These are phyloP conservation scores for Orbilia brochopaga DNA, from an alignment of 2,329 filamentous ascomycete species.

Conservation along the genomic window DNA sequence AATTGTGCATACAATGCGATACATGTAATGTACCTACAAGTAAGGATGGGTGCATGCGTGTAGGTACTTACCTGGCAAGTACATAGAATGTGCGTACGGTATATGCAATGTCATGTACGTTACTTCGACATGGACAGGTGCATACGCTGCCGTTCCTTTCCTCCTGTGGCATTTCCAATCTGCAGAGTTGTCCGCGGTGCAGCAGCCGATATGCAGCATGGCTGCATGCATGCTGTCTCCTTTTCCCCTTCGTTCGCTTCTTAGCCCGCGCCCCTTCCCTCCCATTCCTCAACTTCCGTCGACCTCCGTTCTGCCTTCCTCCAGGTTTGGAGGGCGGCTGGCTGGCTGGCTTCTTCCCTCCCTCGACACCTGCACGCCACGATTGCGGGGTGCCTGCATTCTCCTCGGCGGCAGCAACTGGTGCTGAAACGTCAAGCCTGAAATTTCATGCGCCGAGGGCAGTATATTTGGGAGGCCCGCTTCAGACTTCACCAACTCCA, in stretches of 20 bases:
- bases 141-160: neutral
- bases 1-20: no score
- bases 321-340: neutral
- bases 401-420: slow-evolving; percentile 5
- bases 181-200: neutral
- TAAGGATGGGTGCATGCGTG: neutral
- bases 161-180: no score
- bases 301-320: neutral
- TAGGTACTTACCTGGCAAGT: neutral
- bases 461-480: neutral
- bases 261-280: neutral
- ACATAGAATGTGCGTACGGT: neutral
- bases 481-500: neutral
- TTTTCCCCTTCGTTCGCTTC: neutral
- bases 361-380: slow-evolving; percentile 29
- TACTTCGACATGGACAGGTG: neutral
- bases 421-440: slow-evolving; percentile 36
- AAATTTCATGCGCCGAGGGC: neutral
- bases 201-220: slow-evolving; percentile 2
- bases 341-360: neutral
- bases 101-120: neutral
- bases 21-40: no score
- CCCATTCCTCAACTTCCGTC: neutral
- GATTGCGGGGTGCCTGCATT: slow-evolving; percentile 38
- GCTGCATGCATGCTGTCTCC: neutral